Conservation (phyloP, 192 early-diverging fungal genomes). For the Thamnidium elegans region DNA sequence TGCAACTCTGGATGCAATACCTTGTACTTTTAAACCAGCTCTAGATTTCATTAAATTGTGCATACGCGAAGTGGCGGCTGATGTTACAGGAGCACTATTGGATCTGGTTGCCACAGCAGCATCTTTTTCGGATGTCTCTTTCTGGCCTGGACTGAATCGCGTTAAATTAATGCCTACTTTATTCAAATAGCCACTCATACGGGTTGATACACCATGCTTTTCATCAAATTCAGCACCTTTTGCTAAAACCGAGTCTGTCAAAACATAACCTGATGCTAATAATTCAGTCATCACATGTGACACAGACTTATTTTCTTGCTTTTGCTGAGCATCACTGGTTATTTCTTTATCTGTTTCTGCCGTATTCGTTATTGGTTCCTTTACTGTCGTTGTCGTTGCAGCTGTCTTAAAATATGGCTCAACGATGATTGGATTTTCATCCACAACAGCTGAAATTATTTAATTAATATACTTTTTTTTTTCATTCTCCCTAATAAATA, state of each 20-base stretch:
- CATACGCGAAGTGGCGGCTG: conserved; percentile 35
- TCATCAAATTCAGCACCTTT: conserved; percentile 60
- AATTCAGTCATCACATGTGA: conserved; percentile 56
- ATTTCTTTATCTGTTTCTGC: neutral
- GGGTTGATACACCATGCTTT: conserved; percentile 45
- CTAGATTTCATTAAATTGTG: conserved; percentile 41
- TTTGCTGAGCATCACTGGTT: conserved; percentile 4
- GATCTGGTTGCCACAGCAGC: conserved; percentile 17
- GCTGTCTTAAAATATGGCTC: conserved; percentile 38
- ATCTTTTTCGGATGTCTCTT: conserved; percentile 15
- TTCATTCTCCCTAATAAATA: neutral
- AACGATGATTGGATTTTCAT: conserved; percentile 51
- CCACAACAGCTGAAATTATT: conserved; percentile 42
- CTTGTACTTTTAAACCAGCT: conserved; percentile 43
- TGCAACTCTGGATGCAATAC: conserved; percentile 35
- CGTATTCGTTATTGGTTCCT: neutral
- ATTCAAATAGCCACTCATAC: conserved; percentile 24
- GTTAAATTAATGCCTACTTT: conserved; percentile 16
- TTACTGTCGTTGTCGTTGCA: neutral
- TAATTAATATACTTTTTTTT: neutral
- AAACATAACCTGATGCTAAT: conserved; percentile 59
- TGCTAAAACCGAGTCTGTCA: conserved; percentile 55
- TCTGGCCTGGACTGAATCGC: conserved; percentile 3
- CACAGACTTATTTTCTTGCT: conserved; percentile 38
- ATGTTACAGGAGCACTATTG: conserved; percentile 13